phyloP scores from a whole-genome alignment of 2,329 filamentous ascomycete species.

The Dothistroma septosporum region DNA sequence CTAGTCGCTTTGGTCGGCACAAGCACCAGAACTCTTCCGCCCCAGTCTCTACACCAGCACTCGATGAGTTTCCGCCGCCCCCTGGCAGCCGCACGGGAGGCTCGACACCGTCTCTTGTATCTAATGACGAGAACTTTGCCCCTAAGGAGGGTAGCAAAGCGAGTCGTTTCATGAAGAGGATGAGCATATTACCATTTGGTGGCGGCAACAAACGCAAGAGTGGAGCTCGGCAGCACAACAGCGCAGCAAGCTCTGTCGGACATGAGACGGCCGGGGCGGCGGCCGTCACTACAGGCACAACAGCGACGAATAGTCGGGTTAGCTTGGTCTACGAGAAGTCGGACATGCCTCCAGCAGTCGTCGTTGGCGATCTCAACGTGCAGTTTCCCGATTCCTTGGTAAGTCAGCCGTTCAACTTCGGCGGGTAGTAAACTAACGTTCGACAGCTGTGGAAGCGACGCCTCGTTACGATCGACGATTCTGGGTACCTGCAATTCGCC shows the following conservation, averaged over 20 bases:
- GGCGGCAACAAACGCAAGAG: constrained; percentile 46
- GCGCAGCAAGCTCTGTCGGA: constrained; percentile 12
- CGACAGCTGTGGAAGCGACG: constrained; percentile 82
- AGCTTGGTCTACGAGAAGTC: constrained; percentile 23
- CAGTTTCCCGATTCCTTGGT: constrained; percentile 90
- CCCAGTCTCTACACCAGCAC: constrained; percentile 4
- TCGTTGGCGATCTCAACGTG: constrained; percentile 87
- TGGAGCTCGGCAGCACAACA: constrained; percentile 30
- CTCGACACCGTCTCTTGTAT: constrained; percentile 25
- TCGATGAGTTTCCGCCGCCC: constrained; percentile 19
- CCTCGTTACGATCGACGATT: constrained; percentile 76
- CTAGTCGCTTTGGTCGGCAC: constrained; percentile 14
- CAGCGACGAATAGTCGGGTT: constrained; percentile 2
- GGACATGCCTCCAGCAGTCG: constrained; percentile 55
- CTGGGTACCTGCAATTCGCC: constrained; percentile 78
- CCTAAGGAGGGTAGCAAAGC: constrained; percentile 46
- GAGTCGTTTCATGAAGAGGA: constrained; percentile 61
- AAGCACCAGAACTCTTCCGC: constrained; percentile 5
- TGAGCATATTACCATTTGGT: constrained; percentile 40
- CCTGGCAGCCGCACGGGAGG: constrained; percentile 21
- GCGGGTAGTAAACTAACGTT: constrained; percentile 9
- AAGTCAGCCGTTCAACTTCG: constrained; percentile 25
- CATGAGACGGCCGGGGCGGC: not conserved
- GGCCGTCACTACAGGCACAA: not conserved
- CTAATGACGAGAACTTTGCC: constrained; percentile 46